These are phyloP conservation scores for Fusarium devonianum DNA, from an alignment of 2,329 filamentous ascomycete genomes.

Conservation along the genomic window DNA sequence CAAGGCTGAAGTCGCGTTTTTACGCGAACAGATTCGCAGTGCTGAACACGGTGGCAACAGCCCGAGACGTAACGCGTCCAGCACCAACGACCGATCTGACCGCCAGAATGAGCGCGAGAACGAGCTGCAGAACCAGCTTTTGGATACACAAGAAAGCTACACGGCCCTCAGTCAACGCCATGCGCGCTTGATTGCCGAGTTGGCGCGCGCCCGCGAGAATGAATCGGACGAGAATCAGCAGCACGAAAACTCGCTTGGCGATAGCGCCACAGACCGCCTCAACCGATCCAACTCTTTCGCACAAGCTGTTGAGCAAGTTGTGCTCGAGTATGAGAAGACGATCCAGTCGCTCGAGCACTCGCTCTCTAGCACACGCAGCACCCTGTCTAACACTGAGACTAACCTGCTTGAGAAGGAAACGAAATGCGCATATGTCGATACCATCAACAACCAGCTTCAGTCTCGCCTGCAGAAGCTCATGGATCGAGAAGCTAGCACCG, in stretches of 20 bases:
- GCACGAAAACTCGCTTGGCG: constrained; percentile 68
- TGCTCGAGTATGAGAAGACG: constrained; percentile 97
- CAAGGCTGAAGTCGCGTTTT: constrained; percentile 90
- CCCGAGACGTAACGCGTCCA: constrained; percentile 59
- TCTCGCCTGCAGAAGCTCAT: constrained; percentile 89
- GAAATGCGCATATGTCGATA: constrained; percentile 91
- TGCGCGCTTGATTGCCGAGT: constrained; percentile 92
- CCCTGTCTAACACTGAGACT: constrained; percentile 84
- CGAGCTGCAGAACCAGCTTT: constrained; percentile 90
- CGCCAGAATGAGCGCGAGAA: constrained; percentile 84
- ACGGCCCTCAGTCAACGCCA: constrained; percentile 89
- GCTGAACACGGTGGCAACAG: constrained; percentile 66
- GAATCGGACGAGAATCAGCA: constrained; percentile 65
- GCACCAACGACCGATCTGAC: constrained; percentile 75
- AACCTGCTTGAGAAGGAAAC: constrained; percentile 90
- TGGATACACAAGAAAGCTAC: constrained; percentile 96
- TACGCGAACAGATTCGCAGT: constrained; percentile 92
- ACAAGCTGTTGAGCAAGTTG: constrained; percentile 93
- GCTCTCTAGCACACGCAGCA: constrained; percentile 84
- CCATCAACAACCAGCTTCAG: constrained; percentile 88
- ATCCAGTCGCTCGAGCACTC: constrained; percentile 94
- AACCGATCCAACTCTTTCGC: constrained; percentile 97
- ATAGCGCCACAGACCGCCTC: constrained; percentile 83
- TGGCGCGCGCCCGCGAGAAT: constrained; percentile 83
- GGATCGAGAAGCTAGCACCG: constrained; percentile 90